Evolutionary conservation across 2,329 filamentous ascomycete genomes (phyloP).

Genomic region (Polytolypa hystricis): DNA sequence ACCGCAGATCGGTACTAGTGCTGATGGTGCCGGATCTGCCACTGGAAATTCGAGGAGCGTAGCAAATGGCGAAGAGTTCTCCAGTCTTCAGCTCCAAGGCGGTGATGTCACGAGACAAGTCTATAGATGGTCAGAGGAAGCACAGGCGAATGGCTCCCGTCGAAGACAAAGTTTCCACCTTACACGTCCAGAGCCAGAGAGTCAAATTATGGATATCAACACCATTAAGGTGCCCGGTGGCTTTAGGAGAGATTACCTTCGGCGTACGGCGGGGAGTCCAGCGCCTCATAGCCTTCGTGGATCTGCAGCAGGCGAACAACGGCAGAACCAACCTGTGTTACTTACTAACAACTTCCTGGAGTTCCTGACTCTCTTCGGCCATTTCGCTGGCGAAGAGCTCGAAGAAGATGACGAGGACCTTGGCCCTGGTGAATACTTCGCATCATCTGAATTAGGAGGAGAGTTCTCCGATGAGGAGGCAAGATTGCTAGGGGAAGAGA

Average conservation of each 20-base stretch:
- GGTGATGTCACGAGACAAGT: constrained; percentile 91
- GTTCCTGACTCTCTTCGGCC: constrained; percentile 87
- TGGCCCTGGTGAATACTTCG: constrained; percentile 82
- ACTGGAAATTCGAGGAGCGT: constrained; percentile 15
- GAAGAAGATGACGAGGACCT: constrained; percentile 92
- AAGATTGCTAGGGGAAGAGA: constrained; percentile 71
- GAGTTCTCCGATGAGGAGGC: constrained; percentile 44
- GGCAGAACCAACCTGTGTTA: constrained; percentile 45
- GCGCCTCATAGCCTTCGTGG: constrained; percentile 30
- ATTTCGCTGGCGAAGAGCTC: constrained; percentile 93
- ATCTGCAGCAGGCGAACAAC: constrained; percentile 26
- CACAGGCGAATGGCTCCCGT: constrained; percentile 48
- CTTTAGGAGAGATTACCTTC: constrained; percentile 80
- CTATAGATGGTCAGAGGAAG: constrained; percentile 92
- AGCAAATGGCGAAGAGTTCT: constrained; percentile 69
- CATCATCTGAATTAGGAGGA: constrained; percentile 52
- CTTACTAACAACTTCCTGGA: constrained; percentile 92
- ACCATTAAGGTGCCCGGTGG: constrained; percentile 89
- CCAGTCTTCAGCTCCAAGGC: constrained; percentile 81
- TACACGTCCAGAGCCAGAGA: constrained; percentile 65
- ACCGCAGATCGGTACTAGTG: constrained; percentile 39
- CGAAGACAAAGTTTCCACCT: constrained; percentile 83
- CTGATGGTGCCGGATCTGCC: constrained; percentile 17
- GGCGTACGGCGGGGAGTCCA: constrained; percentile 61
- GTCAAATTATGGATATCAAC: constrained; percentile 72